A percentile compares a stretch with the other conserved stretches of the same genome.
phyloP scores from a whole-genome alignment of 441 rosid species.

The Mallotus repandus region DNA sequence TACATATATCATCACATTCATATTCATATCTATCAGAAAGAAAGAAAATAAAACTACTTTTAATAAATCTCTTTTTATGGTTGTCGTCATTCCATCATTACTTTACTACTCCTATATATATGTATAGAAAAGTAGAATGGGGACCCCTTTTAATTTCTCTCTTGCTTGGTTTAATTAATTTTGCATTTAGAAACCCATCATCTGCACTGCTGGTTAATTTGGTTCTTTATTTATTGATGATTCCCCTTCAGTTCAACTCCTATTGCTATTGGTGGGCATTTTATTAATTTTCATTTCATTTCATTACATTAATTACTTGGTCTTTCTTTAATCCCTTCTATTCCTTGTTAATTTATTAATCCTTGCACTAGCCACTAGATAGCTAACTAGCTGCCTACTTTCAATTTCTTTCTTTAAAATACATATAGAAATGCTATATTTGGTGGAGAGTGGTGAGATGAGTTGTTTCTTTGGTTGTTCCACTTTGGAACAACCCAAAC shows the following conservation, averaged over 20 bases:
- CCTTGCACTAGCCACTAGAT: too few species aligned
- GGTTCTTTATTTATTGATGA: neutral
- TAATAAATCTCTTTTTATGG: neutral
- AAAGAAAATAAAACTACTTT: neutral
- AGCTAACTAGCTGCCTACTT: too few species aligned
- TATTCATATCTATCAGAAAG: too few species aligned
- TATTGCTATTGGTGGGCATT: neutral
- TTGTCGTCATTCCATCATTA: constrained; percentile 31
- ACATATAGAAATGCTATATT: neutral
- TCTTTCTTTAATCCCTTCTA: too few species aligned
- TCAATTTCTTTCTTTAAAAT: too few species aligned
- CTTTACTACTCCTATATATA: neutral
- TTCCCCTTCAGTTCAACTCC: neutral
- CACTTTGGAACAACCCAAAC: constrained; percentile 4
- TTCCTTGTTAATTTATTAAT: too few species aligned
- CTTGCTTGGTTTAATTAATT: too few species aligned
- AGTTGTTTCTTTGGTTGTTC: neutral
- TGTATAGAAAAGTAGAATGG: constrained; percentile 4
- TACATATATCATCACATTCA: too few species aligned
- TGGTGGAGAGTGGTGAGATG: neutral
- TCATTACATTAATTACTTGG: too few species aligned
- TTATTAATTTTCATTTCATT: too few species aligned
- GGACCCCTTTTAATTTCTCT: constrained; percentile 25
- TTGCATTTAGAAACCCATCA: too few species aligned
- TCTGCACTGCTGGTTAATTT: too few species aligned